Percentiles rank a stretch among this genome's conserved stretches.
These are phyloP conservation scores for Actinidia arguta DNA, from an alignment of 179 eudicot species.

Conservation along the genomic window DNA sequence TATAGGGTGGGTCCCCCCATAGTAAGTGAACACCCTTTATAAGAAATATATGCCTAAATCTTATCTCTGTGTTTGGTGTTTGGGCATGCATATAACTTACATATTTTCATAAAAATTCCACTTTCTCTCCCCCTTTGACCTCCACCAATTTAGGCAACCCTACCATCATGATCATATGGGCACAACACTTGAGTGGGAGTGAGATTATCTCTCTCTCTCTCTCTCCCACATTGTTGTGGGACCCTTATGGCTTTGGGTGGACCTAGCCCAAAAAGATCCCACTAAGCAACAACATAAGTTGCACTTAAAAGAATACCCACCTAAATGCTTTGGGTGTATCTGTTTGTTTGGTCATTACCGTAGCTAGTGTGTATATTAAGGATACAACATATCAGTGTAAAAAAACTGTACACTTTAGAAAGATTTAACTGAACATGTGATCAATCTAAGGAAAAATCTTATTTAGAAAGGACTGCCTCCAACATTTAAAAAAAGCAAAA, in stretches of 20 bases:
- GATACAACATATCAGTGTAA: background rate
- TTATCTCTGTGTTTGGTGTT: too few relatives aligned
- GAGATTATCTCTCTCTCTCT: conserved; percentile 5
- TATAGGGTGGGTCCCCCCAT: too few relatives aligned
- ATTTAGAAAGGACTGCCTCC: background rate
- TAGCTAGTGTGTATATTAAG: background rate
- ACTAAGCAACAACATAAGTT: background rate
- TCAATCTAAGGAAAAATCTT: conserved; percentile 3
- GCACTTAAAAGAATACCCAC: background rate
- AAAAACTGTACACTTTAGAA: background rate
- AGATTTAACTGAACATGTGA: conserved; percentile 10
- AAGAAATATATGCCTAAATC: too few relatives aligned
- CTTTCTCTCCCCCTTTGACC: conserved; percentile 25
- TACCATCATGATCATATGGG: conserved; percentile 21
- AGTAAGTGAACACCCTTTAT: too few relatives aligned
- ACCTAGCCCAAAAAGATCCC: conserved; percentile 9
- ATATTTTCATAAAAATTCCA: too few relatives aligned
- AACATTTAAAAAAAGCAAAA: conserved; percentile 7
- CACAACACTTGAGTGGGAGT: conserved; percentile 8
- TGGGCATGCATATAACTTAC: too few relatives aligned
- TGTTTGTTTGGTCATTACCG: too few relatives aligned
- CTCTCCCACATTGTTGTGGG: background rate
- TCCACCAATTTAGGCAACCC: conserved; percentile 22
- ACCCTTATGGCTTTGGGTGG: background rate
- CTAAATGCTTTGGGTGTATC: background rate